Evolutionary conservation across 108 stramenopile genomes (phyloP), one percentile per base, ranked within the genome.

Genomic region (Cyclostephanos tholiformis): DNA sequence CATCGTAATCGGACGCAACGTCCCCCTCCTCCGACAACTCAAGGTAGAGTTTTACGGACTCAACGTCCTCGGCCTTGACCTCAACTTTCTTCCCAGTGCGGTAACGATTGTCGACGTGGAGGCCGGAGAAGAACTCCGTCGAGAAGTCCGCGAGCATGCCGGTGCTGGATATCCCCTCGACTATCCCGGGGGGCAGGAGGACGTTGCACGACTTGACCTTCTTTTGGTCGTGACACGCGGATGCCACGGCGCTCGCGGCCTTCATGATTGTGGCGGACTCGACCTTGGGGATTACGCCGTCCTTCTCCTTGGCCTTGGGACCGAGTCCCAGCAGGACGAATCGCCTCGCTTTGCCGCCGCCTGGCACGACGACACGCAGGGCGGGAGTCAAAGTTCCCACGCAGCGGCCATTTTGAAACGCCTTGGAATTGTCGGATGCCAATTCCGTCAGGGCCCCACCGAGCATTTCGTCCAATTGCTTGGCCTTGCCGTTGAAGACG

Each of bases 71-170:
- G 2, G 90, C 94, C 23, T 79, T 67, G 0, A 85, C 76, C 30
- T 88, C 84, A 17, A 85, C 69, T 71, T 91, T 92, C 22, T 87
- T 82, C 13, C 86, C 88, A 19, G 87, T 91, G 17, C 89, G 84
- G 73, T 89, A 93, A 61, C 95, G 82, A 80, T 92, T 93, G 81
- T 95, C 95, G 27, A 87, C 67, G 64, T 95, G 93, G 39, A 95
- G 71, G n/a, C 26, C 72, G 36, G 67, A 64, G 61, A 86, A 86
- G 60, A 92, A 90, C 1, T 79, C 66, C 12, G 89, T 83, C 9
- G 90, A 79, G 20, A 92, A 68, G 38, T 89, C 86, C 61, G 77
- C 56, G 38, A 80, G 41, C 9, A 72, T 48, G 5, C 48, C 56
- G 32, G 72, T 71, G 11, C 70, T 71, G 8, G 71, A 56, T 29